Conservation (phyloP, 495 filamentous ascomycete genomes). For the Hypoxylon trugodes region DNA sequence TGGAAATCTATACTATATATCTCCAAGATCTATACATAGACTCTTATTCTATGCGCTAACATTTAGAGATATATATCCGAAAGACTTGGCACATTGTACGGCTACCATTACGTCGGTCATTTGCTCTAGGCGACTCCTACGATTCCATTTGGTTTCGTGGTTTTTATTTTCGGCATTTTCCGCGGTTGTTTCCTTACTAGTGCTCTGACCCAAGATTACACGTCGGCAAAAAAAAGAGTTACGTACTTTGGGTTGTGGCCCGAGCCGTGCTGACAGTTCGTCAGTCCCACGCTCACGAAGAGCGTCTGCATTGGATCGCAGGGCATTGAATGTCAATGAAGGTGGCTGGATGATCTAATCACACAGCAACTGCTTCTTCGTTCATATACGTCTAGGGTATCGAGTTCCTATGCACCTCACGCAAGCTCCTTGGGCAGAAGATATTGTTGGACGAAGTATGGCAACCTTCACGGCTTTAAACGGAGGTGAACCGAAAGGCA, state of each 20-base stretch:
- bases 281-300: background rate
- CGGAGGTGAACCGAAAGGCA: slow-evolving; percentile 53
- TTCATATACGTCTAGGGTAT: slow-evolving; percentile 5
- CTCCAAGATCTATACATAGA: slow-evolving; percentile 7
- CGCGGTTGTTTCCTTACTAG: background rate
- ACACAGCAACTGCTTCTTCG: slow-evolving; percentile 3
- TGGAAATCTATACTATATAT: slow-evolving; percentile 15
- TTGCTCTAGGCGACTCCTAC: background rate
- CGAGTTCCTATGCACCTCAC: slow-evolving; percentile 41
- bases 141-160: slow-evolving; percentile 1
- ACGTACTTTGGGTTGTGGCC: slow-evolving; percentile 3
- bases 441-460: slow-evolving; percentile 52
- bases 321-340: slow-evolving; percentile 13
- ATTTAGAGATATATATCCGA: slow-evolving; percentile 6
- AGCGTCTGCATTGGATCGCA: slow-evolving; percentile 1
- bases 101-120: slow-evolving; percentile 14
- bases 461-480: slow-evolving; percentile 59
- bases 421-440: slow-evolving; percentile 39
- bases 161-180: background rate
- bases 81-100: slow-evolving; percentile 8
- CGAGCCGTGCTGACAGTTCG: slow-evolving; percentile 2
- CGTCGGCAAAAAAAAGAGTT: slow-evolving; percentile 7
- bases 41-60: slow-evolving; percentile 24
- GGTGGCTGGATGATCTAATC: slow-evolving; percentile 16
- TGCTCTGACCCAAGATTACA: background rate